Conservation (phyloP, 2,329 filamentous ascomycete genomes). For the Aspergillus sp. region DNA sequence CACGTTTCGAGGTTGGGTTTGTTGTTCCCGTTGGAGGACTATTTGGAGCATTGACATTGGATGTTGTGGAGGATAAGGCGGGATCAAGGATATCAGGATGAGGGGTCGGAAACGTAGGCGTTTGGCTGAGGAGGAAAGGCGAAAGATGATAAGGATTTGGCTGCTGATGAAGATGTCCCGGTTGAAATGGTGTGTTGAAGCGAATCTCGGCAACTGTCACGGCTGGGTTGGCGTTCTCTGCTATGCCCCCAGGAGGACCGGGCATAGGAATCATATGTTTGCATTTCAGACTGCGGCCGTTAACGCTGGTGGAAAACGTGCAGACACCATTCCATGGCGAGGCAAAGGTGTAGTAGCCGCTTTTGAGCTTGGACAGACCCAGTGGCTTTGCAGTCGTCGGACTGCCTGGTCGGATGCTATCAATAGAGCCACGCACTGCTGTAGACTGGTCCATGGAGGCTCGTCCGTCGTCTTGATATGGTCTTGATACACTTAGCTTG, state of each 20-base stretch:
- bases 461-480: slow-evolving; percentile 14
- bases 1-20: slow-evolving; percentile 20
- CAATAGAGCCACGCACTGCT: slow-evolving; percentile 11
- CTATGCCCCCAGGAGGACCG: slow-evolving; percentile 6
- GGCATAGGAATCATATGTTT: slow-evolving; percentile 55
- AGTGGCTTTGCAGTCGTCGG: slow-evolving; percentile 6
- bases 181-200: slow-evolving; percentile 69
- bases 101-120: slow-evolving; percentile 9
- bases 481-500: slow-evolving; percentile 25
- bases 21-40: slow-evolving; percentile 1
- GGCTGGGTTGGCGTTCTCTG: slow-evolving; percentile 24
- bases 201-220: slow-evolving; percentile 70
- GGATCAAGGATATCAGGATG: slow-evolving; percentile 2
- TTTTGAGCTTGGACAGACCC: slow-evolving; percentile 23
- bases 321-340: slow-evolving; percentile 85
- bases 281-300: slow-evolving; percentile 66
- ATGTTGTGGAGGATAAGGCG: not conserved
- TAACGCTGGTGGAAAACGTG: slow-evolving; percentile 71
- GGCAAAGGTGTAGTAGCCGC: slow-evolving; percentile 59
- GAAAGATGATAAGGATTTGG: slow-evolving; percentile 16
- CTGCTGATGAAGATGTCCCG: slow-evolving; percentile 23
- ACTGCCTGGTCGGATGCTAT: slow-evolving; percentile 7
- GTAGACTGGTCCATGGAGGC: slow-evolving; percentile 11
- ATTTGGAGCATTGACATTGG: not conserved
- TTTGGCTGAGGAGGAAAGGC: slow-evolving; percentile 15